phyloP scores from a whole-genome alignment of 305 asterid species.

The Fraxinus baroniana region DNA sequence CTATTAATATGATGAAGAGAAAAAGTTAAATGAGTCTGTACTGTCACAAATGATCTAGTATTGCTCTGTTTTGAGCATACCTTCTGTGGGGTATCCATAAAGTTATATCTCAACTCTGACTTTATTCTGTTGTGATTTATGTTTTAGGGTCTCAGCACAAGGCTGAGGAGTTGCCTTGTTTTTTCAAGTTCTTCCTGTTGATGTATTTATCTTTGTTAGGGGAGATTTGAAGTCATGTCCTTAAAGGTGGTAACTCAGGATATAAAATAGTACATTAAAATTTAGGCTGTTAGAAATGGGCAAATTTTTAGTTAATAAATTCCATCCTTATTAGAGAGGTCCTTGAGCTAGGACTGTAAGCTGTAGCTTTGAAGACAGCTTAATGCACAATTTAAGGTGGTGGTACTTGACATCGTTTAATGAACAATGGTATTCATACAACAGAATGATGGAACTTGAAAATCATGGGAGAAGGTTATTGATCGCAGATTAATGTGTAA shows the following conservation, averaged over 20 bases:
- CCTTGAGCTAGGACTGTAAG: neutral
- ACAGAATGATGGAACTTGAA: neutral
- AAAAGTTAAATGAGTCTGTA: conserved; percentile 2
- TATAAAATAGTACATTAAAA: neutral
- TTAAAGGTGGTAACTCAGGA: neutral
- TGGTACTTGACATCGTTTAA: neutral
- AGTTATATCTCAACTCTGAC: neutral
- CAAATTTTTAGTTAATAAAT: neutral
- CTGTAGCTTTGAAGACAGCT: neutral
- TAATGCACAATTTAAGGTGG: neutral
- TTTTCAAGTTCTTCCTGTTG: neutral
- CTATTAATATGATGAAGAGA: neutral
- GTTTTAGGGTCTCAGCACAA: conserved; percentile 4
- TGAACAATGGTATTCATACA: neutral
- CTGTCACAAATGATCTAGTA: conserved; percentile 5
- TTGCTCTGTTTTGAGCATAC: neutral
- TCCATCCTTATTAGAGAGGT: neutral
- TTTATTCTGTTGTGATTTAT: neutral
- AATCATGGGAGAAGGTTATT: neutral
- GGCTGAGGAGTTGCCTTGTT: conserved; percentile 4
- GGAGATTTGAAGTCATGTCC: neutral
- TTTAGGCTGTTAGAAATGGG: neutral
- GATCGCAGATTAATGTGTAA: neutral
- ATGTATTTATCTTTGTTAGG: neutral
- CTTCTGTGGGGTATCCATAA: neutral